Evolutionary conservation across 2,329 filamentous ascomycete species (phyloP).

Genomic region (Nothopassalora personata): DNA sequence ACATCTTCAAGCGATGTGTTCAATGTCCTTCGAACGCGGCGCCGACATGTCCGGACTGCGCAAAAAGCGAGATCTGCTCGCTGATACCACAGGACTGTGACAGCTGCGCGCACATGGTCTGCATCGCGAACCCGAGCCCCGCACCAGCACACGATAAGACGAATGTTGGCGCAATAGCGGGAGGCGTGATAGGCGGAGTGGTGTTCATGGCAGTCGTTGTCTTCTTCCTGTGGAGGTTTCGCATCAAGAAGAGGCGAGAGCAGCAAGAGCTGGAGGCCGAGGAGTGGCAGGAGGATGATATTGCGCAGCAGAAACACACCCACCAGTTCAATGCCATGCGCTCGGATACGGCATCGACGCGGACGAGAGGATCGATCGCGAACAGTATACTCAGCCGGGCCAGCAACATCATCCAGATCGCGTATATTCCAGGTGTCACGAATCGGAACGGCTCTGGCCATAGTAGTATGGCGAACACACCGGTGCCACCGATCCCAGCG

Average conservation of each 20-base stretch:
- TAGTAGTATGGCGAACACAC: conserved; percentile 49
- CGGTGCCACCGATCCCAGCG: conserved; percentile 83
- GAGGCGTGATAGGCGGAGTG: conserved; percentile 82
- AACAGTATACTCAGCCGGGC: conserved; percentile 92
- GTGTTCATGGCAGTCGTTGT: conserved; percentile 66
- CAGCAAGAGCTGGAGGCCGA: conserved; percentile 52
- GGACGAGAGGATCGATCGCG: conserved; percentile 74
- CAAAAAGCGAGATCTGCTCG: conserved; percentile 52
- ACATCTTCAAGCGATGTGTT: conserved; percentile 55
- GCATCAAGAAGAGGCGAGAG: conserved; percentile 71
- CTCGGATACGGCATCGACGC: conserved; percentile 71
- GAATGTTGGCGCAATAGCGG: conserved; percentile 79
- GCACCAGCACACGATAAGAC: conserved; percentile 44
- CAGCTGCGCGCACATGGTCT: conserved; percentile 54
- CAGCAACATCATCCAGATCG: conserved; percentile 98
- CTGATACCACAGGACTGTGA: conserved; percentile 56
- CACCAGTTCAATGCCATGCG: conserved; percentile 53
- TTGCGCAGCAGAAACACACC: conserved; percentile 49
- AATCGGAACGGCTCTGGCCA: conserved; percentile 73
- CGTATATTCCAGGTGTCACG: conserved; percentile 87
- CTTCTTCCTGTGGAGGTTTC: conserved; percentile 82
- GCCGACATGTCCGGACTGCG: conserved; percentile 58
- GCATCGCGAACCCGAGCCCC: conserved; percentile 43
- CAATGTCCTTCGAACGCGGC: conserved; percentile 46
- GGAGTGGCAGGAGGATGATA: conserved; percentile 52